phyloP scores from a whole-genome alignment of 1,284 basidiomycete genomes.

The Ustilago cynodontis region DNA sequence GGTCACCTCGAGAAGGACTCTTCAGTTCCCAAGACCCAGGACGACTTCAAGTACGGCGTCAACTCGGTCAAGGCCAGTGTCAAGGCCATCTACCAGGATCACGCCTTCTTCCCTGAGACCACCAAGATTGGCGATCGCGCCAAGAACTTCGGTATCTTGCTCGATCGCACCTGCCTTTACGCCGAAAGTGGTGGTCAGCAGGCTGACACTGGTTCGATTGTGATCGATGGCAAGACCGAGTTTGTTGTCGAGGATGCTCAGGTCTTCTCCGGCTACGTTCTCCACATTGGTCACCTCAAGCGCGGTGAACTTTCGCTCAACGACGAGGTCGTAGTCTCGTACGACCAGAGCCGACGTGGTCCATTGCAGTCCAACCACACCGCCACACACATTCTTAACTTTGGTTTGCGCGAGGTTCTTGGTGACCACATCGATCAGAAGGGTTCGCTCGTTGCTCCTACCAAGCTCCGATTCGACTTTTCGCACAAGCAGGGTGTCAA shows the following conservation, averaged over 20 bases:
- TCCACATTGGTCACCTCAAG: constrained; percentile 90
- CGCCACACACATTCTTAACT: constrained; percentile 98
- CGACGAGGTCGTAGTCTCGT: constrained; percentile 79
- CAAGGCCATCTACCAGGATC: constrained; percentile 87
- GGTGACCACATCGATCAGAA: constrained; percentile 98
- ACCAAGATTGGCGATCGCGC: constrained; percentile 71
- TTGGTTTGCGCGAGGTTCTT: constrained; percentile 87
- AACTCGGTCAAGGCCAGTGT: constrained; percentile 77
- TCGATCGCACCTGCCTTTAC: constrained; percentile 97
- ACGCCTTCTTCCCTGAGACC: constrained; percentile 75
- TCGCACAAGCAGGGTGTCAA: constrained; percentile 91
- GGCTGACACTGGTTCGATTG: constrained; percentile 92
- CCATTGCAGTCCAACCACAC: constrained; percentile 98
- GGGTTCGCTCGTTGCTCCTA: constrained; percentile 94
- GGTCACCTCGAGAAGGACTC: constrained; percentile 85
- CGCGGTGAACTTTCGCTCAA: constrained; percentile 79
- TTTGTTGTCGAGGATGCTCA: constrained; percentile 96
- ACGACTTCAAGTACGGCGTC: constrained; percentile 88
- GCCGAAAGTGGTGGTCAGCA: constrained; percentile 98
- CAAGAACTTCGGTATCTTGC: constrained; percentile 83
- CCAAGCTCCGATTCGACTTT: constrained; percentile 97
- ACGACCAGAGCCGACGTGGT: constrained; percentile 86
- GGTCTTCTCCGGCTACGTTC: constrained; percentile 83
- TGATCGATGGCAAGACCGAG: constrained; percentile 89
- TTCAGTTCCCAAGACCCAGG: constrained; percentile 90